These are phyloP conservation scores for Limnanthes douglasii DNA, from an alignment of 345 rosid genomes.

Conservation along the genomic window DNA sequence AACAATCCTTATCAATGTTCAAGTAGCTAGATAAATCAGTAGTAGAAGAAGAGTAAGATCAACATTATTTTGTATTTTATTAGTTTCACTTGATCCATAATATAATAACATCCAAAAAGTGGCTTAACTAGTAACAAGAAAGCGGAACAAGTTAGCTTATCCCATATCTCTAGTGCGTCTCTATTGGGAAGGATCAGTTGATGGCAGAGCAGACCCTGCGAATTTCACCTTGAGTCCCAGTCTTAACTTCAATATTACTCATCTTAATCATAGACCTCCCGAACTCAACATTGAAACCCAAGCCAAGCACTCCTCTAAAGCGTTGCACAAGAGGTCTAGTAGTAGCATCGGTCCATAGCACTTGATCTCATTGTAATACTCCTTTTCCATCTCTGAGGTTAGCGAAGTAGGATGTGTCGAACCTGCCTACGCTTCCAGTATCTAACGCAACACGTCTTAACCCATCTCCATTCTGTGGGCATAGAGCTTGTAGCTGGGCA, in stretches of 20 bases:
- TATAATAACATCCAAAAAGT: constrained; percentile 4
- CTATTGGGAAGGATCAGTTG: too few relatives aligned
- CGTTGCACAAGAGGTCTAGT: constrained; percentile 14
- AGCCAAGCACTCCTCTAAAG: constrained; percentile 10
- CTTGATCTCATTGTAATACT: constrained; percentile 21
- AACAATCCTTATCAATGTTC: too few relatives aligned
- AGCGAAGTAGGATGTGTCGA: constrained; percentile 23
- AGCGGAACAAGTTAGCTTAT: neutral
- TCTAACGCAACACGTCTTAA: constrained; percentile 20
- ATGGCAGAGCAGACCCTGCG: constrained; percentile 28
- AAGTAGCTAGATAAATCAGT: too few relatives aligned
- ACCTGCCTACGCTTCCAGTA: constrained; percentile 14
- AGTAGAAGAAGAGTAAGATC: constrained; percentile 4
- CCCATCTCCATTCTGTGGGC: constrained; percentile 14
- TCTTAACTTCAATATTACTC: constrained; percentile 35
- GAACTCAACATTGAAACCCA: constrained; percentile 25
- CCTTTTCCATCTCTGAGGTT: constrained; percentile 26
- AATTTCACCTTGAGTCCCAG: constrained; percentile 26
- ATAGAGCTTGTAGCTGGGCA: constrained; percentile 6
- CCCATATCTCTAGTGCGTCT: too few relatives aligned
- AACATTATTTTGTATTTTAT: constrained; percentile 1
- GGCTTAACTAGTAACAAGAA: constrained; percentile 3
- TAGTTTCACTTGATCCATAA: constrained; percentile 9
- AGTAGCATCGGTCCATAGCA: constrained; percentile 18
- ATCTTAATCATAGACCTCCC: constrained; percentile 39